Evolutionary conservation across 2,329 filamentous ascomycete genomes (phyloP).

Genomic region (Stemphylium vesicarium): DNA sequence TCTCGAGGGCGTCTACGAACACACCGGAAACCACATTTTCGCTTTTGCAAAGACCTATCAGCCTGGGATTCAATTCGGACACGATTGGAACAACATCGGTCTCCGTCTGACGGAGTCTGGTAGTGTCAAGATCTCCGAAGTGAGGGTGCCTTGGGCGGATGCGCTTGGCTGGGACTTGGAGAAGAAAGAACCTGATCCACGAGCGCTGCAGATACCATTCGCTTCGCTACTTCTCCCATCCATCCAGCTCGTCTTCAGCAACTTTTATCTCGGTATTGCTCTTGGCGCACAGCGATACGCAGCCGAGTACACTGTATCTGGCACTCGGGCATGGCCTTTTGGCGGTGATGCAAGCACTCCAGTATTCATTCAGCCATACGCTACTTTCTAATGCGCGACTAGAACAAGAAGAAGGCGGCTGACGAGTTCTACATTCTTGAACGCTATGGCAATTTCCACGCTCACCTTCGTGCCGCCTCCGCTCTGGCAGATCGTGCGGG

Average conservation of each 20-base stretch:
- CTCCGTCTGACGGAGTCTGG: slow-evolving; percentile 69
- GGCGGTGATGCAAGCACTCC: slow-evolving; percentile 57
- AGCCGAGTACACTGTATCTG: slow-evolving; percentile 61
- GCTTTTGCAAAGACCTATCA: slow-evolving; percentile 65
- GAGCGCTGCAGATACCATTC: slow-evolving; percentile 61
- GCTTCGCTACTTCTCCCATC: slow-evolving; percentile 65
- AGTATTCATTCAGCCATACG: background rate
- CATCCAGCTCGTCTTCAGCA: slow-evolving; percentile 70
- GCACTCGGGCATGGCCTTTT: slow-evolving; percentile 68
- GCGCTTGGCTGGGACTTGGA: slow-evolving; percentile 65
- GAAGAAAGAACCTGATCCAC: slow-evolving; percentile 59
- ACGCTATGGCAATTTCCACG: slow-evolving; percentile 68
- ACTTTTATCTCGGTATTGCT: slow-evolving; percentile 70
- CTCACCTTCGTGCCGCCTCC: slow-evolving; percentile 66
- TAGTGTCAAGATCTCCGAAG: slow-evolving; percentile 64
- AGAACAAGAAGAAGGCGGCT: slow-evolving; percentile 62
- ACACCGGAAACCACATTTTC: slow-evolving; percentile 67
- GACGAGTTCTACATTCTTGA: slow-evolving; percentile 72
- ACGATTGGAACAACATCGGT: slow-evolving; percentile 71
- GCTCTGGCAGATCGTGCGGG: slow-evolving; percentile 65
- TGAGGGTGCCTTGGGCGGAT: slow-evolving; percentile 64
- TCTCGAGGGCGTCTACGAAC: slow-evolving; percentile 66
- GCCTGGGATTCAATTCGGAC: slow-evolving; percentile 61
- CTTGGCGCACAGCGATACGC: slow-evolving; percentile 64
- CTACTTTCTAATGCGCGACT: background rate